Evolutionary conservation across 805 yeast species (phyloP).

Genomic region (Kazachstania psychrophila): DNA sequence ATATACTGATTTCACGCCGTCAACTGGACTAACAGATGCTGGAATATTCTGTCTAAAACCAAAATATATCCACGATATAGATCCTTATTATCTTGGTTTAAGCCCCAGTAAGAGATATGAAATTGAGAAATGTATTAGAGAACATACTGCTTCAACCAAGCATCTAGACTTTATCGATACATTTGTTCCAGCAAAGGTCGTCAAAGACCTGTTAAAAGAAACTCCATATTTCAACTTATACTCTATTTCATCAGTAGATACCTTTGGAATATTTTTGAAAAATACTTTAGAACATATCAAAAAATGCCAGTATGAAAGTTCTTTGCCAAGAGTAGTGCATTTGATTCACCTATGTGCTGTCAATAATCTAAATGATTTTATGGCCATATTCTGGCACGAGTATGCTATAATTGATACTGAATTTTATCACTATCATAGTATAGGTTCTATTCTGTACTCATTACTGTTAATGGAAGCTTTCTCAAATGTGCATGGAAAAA

Average conservation of each 20-base stretch:
- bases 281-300: conserved; percentile 36
- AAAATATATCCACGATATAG: conserved; percentile 44
- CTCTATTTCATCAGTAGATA: conserved; percentile 42
- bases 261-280: conserved; percentile 47
- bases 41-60: conserved; percentile 64
- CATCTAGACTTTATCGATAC: conserved; percentile 38
- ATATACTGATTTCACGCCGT: conserved; percentile 54
- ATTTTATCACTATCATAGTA: conserved; percentile 32
- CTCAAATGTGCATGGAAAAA: conserved; percentile 40
- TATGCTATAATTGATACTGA: conserved; percentile 32
- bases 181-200: conserved; percentile 45
- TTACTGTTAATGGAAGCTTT: conserved; percentile 36
- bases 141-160: conserved; percentile 35
- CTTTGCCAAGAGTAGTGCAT: conserved; percentile 53
- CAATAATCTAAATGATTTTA: conserved; percentile 33
- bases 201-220: conserved; percentile 28
- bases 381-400: conserved; percentile 31
- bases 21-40: conserved; percentile 46
- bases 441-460: conserved; percentile 33
- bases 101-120: conserved; percentile 75
- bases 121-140: conserved; percentile 57
- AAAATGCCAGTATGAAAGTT: conserved; percentile 41
- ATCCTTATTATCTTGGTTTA: conserved; percentile 77
- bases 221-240: conserved; percentile 39
- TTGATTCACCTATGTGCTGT: conserved; percentile 54